Evolutionary conservation across 306 rosid species (phyloP).

Genomic region (Ormosia emarginata): DNA sequence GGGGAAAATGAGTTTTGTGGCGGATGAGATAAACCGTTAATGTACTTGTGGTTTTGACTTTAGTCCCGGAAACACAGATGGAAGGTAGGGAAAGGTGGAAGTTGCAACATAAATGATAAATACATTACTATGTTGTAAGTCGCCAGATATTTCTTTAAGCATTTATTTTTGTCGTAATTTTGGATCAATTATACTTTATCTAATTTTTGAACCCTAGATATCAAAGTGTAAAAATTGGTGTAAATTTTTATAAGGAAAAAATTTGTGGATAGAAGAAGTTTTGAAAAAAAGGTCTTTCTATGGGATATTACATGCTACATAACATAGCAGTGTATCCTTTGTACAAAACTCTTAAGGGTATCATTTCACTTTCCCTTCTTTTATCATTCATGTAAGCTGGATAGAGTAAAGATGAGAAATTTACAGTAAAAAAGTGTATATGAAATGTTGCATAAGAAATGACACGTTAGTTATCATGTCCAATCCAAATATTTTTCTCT

Average conservation of each 20-base stretch:
- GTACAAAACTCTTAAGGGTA: no score
- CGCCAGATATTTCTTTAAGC: not conserved
- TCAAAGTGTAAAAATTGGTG: not conserved
- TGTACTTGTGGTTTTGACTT: not conserved
- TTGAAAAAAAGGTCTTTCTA: not conserved
- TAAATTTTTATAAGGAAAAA: not conserved
- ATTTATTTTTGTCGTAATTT: not conserved
- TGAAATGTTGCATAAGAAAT: no score
- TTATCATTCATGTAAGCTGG: no score
- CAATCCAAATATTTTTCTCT: not conserved
- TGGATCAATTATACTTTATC: not conserved
- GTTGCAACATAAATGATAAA: not conserved
- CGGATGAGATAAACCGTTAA: not conserved
- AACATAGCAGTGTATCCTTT: no score
- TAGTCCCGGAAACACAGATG: not conserved
- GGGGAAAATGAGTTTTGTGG: not conserved
- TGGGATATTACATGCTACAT: no score
- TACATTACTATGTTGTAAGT: not conserved
- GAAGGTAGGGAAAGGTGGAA: not conserved
- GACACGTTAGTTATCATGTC: not conserved
- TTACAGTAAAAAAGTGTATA: no score
- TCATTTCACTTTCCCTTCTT: no score
- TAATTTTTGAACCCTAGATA: not conserved
- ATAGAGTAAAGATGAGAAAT: no score
- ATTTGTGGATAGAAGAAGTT: not conserved